Evolutionary conservation across 495 filamentous ascomycete species (phyloP), one percentile per base, ranked within the genome.

Genomic region (Alectoria sarmentosa): DNA sequence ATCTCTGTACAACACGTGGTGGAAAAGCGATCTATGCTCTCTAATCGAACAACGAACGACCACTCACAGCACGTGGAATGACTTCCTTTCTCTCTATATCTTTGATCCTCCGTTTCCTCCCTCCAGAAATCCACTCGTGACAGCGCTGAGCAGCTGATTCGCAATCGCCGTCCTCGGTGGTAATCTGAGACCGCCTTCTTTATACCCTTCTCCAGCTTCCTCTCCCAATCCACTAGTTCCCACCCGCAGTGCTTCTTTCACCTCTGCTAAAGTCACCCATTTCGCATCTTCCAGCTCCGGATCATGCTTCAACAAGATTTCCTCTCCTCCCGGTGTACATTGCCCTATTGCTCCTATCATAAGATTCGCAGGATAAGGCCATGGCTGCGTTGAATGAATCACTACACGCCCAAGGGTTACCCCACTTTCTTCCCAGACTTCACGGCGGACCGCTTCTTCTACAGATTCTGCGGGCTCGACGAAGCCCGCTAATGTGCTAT

Each of bases 291-390:
- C 90, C 60, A 98, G 74, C 79, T 98, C 95, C 0, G 90, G 88
- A 67, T 98, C 94, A 77, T 98, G 85, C 19, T 89, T 86, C 32
- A 98, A 74, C 69, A 84, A 80, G 66, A 98, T 90, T 60, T 76
- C 82, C 81, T 98, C 95, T 21, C 89, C 90, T 2, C 80, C 83
- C 0, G 88, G 86, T 34, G 88, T 75, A 19, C 92, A 90, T 79
- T 98, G 92, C 9, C 85, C 95, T 68, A 98, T 85, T 4, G 91
- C 82, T 0, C 94, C 95, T 69, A 98, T 94, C 94, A 98, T 98
- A 69, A 98, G 73, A 70, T 88, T 96, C 10, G 90, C 90, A 0
- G 90, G 89, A 72, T 90, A 93, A 15, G 89, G 89, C 89, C 90
- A 92, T 11, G 94, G 94, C 77, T 98, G 94, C 63, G 91, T 91